Evolutionary conservation across 306 rosid species (phyloP).

Genomic region (Quercus variabilis): DNA sequence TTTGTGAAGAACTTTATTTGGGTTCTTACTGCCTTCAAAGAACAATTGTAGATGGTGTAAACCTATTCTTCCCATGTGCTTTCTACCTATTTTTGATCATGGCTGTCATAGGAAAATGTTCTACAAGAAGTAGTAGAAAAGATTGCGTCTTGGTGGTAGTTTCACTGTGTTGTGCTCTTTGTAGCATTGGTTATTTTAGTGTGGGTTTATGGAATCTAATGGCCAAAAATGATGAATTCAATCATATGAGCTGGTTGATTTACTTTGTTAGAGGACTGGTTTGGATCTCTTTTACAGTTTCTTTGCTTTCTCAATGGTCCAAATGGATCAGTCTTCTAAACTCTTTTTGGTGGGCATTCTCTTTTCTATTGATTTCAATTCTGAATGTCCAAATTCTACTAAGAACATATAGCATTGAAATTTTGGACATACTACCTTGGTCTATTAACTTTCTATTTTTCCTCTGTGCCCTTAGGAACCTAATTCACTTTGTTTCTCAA

Average conservation of each 20-base stretch:
- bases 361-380: conserved; percentile 37
- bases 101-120: conserved; percentile 18
- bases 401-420: conserved; percentile 22
- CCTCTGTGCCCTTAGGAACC: too few species aligned
- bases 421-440: conserved; percentile 37
- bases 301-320: conserved; percentile 47
- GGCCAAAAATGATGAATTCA: conserved; percentile 10
- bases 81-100: conserved; percentile 25
- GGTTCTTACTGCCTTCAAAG: conserved; percentile 44
- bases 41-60: conserved; percentile 27
- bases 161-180: conserved; percentile 41
- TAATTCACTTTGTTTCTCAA: too few species aligned
- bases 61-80: conserved; percentile 37
- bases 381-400: conserved; percentile 40
- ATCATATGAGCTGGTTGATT: conserved; percentile 23
- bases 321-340: conserved; percentile 35
- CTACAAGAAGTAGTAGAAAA: conserved; percentile 10
- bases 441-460: neutral
- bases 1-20: conserved; percentile 38
- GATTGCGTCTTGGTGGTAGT: conserved; percentile 23
- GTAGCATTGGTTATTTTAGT: conserved; percentile 36
- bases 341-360: conserved; percentile 55
- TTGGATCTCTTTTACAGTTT: conserved; percentile 49
- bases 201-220: conserved; percentile 37
- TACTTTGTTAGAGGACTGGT: conserved; percentile 39